Conservation (phyloP, 148 eudicot genomes). For the Pouteria glomerata region DNA sequence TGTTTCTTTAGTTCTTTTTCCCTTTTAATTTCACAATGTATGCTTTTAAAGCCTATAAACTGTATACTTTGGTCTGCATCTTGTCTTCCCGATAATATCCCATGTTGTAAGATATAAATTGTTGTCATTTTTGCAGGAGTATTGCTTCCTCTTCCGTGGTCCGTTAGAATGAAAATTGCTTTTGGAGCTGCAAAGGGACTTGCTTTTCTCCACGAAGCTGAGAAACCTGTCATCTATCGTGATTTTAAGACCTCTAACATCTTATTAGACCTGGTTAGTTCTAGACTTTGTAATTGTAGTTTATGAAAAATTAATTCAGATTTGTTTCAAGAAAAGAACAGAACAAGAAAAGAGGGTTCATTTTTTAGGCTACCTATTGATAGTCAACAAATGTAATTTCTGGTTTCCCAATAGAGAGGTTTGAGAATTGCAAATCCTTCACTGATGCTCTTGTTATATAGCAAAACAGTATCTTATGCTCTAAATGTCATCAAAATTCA, state of each 20-base stretch:
- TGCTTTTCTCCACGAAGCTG: constrained; percentile 82
- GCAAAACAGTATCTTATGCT: too few species aligned
- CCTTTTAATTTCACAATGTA: not conserved
- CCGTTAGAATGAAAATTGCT: constrained; percentile 82
- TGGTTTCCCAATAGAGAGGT: not conserved
- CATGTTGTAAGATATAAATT: not conserved
- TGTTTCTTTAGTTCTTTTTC: not conserved
- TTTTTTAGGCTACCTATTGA: not conserved
- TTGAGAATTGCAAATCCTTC: not conserved
- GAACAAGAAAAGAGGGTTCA: not conserved
- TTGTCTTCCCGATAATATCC: not conserved
- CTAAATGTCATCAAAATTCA: too few species aligned
- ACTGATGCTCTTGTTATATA: not conserved
- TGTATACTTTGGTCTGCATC: not conserved
- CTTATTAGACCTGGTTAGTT: constrained; percentile 65
- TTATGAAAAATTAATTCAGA: not conserved
- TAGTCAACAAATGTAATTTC: not conserved
- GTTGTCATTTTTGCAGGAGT: constrained; percentile 44
- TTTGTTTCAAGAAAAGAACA: not conserved
- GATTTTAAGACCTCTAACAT: constrained; percentile 91
- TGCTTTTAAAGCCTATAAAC: not conserved
- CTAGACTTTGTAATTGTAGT: not conserved
- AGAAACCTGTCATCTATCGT: constrained; percentile 84
- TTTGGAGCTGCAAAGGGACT: constrained; percentile 88
- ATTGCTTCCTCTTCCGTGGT: constrained; percentile 85